A percentile compares a stretch with the other conserved stretches of the same genome.
phyloP scores from a whole-genome alignment of 345 rosid genomes.

The Geranium rotundifolium region DNA sequence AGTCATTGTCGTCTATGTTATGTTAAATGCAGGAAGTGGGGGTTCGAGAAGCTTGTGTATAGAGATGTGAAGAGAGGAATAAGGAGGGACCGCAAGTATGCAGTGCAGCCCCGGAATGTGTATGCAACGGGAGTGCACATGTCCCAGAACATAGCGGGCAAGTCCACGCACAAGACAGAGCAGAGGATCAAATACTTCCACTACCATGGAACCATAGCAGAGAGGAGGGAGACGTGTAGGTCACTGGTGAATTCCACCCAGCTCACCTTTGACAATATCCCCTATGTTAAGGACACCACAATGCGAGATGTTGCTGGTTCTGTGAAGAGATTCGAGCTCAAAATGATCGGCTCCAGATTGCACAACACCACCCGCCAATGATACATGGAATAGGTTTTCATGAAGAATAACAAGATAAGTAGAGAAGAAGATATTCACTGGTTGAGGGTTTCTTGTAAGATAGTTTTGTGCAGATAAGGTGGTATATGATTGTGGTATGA shows the following conservation, averaged over 20 bases:
- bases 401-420: too few relatives aligned
- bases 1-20: too few relatives aligned
- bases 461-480: too few relatives aligned
- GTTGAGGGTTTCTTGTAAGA: too few relatives aligned
- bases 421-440: too few relatives aligned
- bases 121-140: constrained; percentile 82
- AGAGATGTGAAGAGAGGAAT: constrained; percentile 63
- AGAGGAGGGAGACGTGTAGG: constrained; percentile 65
- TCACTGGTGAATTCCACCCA: constrained; percentile 33
- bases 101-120: constrained; percentile 62
- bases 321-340: constrained; percentile 64
- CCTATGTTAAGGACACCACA: constrained; percentile 64
- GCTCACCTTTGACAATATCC: constrained; percentile 37
- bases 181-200: constrained; percentile 61
- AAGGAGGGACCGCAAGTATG: constrained; percentile 75
- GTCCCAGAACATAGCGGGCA: constrained; percentile 73
- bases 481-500: too few relatives aligned
- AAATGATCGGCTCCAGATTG: constrained; percentile 50
- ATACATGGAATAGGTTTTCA: background rate
- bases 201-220: constrained; percentile 75
- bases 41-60: constrained; percentile 80
- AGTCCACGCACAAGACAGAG: constrained; percentile 51
- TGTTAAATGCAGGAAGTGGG: constrained; percentile 58
- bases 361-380: constrained; percentile 53
- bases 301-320: constrained; percentile 38